Percentiles rank a stretch among this genome's conserved stretches.
phyloP scores from a whole-genome alignment of 129 eudicot genomes.

The carrot (Daucus carota) region DNA sequence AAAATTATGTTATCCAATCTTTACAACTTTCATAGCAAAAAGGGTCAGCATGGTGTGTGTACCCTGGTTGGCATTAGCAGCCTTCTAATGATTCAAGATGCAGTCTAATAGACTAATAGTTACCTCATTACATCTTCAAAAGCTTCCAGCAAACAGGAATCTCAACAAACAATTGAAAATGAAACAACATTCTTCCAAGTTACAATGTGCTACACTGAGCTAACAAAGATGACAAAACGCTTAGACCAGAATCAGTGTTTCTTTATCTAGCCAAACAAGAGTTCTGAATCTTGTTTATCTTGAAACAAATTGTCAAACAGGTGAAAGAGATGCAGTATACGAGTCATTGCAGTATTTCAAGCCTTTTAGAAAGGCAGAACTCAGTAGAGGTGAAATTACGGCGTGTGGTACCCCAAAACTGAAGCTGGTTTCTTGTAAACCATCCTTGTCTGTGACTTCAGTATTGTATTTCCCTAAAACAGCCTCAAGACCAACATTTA shows the following conservation, averaged over 20 bases:
- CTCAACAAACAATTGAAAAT: not conserved
- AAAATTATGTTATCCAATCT: not conserved
- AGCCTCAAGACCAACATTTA: slow-evolving; percentile 52
- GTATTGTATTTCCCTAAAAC: slow-evolving; percentile 15
- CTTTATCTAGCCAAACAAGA: not conserved
- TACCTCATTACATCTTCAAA: not conserved
- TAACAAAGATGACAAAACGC: not conserved
- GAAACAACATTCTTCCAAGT: not conserved
- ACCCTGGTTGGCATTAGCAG: not conserved
- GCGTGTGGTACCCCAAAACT: slow-evolving; percentile 48
- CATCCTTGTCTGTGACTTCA: slow-evolving; percentile 22
- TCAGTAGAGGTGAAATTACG: slow-evolving; percentile 26
- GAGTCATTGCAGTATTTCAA: slow-evolving; percentile 58
- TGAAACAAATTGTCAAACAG: slow-evolving; percentile 26
- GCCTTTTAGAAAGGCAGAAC: slow-evolving; percentile 51
- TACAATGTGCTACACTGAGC: not conserved
- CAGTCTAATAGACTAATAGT: not conserved
- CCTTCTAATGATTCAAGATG: not conserved
- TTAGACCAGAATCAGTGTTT: not conserved
- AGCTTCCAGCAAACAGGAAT: not conserved
- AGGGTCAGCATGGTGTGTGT: not conserved
- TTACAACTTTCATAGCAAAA: not conserved
- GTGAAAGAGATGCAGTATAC: slow-evolving; percentile 47
- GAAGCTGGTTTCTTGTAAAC: slow-evolving; percentile 19
- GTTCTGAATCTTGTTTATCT: not conserved